Evolutionary conservation across 352 stramenopile genomes (phyloP), one percentile per base, ranked within the genome.

Genomic region (Phytophthora europaea): DNA sequence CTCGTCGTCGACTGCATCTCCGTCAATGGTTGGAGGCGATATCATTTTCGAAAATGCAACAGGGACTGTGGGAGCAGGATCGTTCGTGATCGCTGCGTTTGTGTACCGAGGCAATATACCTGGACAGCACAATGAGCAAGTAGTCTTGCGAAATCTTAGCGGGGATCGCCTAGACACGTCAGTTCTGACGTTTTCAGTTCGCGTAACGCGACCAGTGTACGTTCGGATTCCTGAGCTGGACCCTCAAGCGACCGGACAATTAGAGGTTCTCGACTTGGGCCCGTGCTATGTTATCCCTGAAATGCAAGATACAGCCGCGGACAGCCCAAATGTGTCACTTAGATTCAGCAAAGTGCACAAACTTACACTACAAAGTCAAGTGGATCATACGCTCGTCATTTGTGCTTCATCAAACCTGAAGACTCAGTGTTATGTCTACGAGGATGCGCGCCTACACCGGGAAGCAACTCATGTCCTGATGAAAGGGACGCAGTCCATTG

Each of bases 301-400:
- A 53, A 94, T 94, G 85, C 85, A 95, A 74, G 89, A 95, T 64
- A 92, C 82, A 15, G 78, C 87, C 48, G 79, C 85, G 9, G 88
- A 96, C 56, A 94, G 84, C 54, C 87, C 87, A 3, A 93, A 93
- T 56, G 75, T 92, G 10, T 84, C 82, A 2, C 66, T 93, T 31
- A 89, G 92, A 57, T 97, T 96, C 67, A 96, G 89, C 71, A 97
- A 97, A 73, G 80, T 94, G 23, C 89, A 93, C 75, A 96, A 95
- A 55, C 68, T 97, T 43, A 94, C 89, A 13, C 60, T 97, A 23
- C 75, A 90, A 28, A 96, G 86, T 65, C 89, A 97, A 80, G 90
- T 97, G 5, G 71, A 82, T 5, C 82, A 96, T 59, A 77, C 83
- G 2, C 71, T 97, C 28, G 65, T 96, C 36, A 58, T 97, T 18